phyloP scores from a whole-genome alignment of 345 rosid species.

The Reutealis trisperma region DNA sequence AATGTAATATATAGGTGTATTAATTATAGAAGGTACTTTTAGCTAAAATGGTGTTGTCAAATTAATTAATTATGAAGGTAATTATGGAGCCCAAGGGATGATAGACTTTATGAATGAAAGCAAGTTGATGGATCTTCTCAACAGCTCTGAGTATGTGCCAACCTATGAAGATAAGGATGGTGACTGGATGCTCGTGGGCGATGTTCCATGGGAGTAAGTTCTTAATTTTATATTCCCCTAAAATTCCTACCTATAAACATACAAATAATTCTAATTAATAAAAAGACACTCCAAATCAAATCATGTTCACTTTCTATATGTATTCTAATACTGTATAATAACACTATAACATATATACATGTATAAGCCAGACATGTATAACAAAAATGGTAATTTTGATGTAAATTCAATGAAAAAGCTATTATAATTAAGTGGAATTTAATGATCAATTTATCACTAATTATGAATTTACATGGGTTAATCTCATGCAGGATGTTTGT shows the following conservation, averaged over 20 bases:
- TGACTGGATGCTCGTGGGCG: constrained; percentile 99
- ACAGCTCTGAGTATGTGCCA: constrained; percentile 91
- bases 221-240: neutral
- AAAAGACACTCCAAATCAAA: neutral
- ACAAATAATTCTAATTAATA: neutral
- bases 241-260: neutral
- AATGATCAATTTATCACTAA: too few species aligned
- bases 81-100: constrained; percentile 74
- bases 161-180: constrained; percentile 96
- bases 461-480: neutral
- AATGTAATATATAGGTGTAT: neutral
- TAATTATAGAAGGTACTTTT: neutral
- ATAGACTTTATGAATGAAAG: constrained; percentile 98
- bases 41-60: neutral
- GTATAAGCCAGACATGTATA: too few species aligned
- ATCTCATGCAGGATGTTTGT: constrained; percentile 75
- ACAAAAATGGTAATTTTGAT: too few species aligned
- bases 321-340: too few species aligned
- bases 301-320: too few species aligned
- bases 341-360: too few species aligned
- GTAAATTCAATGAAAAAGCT: neutral
- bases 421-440: neutral
- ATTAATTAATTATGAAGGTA: constrained; percentile 33
- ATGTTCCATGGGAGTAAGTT: constrained; percentile 97
- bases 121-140: constrained; percentile 86